These are phyloP conservation scores for Lachancea sp. DNA, from an alignment of 805 yeast species.

Conservation along the genomic window DNA sequence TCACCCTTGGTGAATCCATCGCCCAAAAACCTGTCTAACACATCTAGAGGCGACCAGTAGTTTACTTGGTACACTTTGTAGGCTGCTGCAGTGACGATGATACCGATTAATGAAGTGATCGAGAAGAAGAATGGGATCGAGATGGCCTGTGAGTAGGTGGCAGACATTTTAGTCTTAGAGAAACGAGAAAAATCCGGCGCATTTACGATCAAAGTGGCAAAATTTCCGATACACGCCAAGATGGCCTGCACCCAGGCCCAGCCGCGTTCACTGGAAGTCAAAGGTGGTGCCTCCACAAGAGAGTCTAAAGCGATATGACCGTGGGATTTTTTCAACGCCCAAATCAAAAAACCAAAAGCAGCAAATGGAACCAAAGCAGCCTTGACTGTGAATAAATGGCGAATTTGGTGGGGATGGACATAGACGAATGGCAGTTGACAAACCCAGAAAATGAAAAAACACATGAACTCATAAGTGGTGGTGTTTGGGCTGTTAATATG, in stretches of 20 bases:
- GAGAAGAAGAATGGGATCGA: constrained; percentile 76
- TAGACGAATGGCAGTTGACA: constrained; percentile 73
- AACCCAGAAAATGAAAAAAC: constrained; percentile 79
- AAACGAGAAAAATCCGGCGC: constrained; percentile 88
- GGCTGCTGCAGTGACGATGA: constrained; percentile 76
- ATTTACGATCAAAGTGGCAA: constrained; percentile 81
- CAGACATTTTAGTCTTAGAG: constrained; percentile 50
- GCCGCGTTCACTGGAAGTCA: constrained; percentile 56
- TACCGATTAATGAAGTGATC: constrained; percentile 77
- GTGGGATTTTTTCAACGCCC: constrained; percentile 76
- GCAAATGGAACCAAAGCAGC: constrained; percentile 76
- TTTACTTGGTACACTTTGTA: constrained; percentile 58
- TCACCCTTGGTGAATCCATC: constrained; percentile 45
- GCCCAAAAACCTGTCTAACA: constrained; percentile 57
- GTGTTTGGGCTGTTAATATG: constrained; percentile 53
- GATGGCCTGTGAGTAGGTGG: constrained; percentile 51
- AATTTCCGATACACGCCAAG: constrained; percentile 79
- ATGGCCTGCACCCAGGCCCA: constrained; percentile 80
- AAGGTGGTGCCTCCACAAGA: constrained; percentile 33
- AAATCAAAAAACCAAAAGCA: constrained; percentile 72
- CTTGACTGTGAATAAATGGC: constrained; percentile 79
- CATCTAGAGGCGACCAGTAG: constrained; percentile 81
- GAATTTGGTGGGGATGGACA: constrained; percentile 73
- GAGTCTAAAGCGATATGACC: constrained; percentile 40
- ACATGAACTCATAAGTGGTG: constrained; percentile 64